Conservation (phyloP, 257 asterid genomes). For the Salvia rosmarinus region DNA sequence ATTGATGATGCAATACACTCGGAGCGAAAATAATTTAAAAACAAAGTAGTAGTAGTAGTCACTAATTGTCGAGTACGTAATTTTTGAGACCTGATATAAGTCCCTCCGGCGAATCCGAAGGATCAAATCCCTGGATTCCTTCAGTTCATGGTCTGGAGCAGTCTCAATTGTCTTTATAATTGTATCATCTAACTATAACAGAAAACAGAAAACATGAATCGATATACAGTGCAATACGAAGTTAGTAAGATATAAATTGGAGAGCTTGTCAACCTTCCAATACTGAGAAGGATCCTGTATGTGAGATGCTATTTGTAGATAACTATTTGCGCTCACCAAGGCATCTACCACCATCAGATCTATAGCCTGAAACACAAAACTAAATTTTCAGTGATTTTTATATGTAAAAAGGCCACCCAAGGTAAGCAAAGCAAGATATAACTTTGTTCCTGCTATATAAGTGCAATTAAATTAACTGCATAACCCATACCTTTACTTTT, state of each 20-base stretch:
- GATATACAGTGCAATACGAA: constrained; percentile 29
- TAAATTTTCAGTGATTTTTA: constrained; percentile 15
- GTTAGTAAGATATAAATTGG: constrained; percentile 27
- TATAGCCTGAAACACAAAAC: constrained; percentile 62
- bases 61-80: not conserved
- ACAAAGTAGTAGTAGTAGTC: not conserved
- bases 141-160: constrained; percentile 69
- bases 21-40: not conserved
- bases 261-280: constrained; percentile 76
- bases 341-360: constrained; percentile 95
- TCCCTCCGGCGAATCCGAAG: constrained; percentile 85
- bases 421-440: constrained; percentile 2
- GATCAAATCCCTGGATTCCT: constrained; percentile 83
- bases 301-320: constrained; percentile 72
- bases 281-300: constrained; percentile 79
- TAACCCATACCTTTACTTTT: constrained; percentile 75
- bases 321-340: constrained; percentile 74
- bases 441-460: not conserved
- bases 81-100: constrained; percentile 70
- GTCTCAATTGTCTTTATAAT: constrained; percentile 89
- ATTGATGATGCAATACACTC: constrained; percentile 12
- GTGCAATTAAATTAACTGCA: constrained; percentile 1
- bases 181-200: constrained; percentile 81
- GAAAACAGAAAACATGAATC: constrained; percentile 16
- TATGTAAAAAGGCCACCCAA: not conserved